phyloP scores from a whole-genome alignment of 805 yeast species.

The Myxozyma monticola region DNA sequence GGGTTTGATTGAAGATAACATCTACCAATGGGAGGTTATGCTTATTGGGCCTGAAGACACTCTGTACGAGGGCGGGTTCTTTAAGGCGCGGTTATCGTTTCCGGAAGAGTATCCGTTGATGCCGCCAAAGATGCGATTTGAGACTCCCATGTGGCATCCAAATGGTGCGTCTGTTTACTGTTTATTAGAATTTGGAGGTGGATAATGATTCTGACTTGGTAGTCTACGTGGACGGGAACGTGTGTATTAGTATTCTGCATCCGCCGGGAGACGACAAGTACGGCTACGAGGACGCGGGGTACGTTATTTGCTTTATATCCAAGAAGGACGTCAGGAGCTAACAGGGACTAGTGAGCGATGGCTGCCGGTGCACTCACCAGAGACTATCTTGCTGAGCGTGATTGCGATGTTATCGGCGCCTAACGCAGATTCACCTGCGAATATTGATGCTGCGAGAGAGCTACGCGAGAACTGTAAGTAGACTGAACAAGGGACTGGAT shows the following conservation, averaged over 20 bases:
- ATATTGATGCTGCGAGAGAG: slow-evolving; percentile 88
- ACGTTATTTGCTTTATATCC: background rate
- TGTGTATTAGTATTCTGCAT: slow-evolving; percentile 81
- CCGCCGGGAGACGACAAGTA: slow-evolving; percentile 89
- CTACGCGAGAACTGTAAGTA: slow-evolving; percentile 62
- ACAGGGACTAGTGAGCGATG: slow-evolving; percentile 62
- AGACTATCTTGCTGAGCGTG: slow-evolving; percentile 78
- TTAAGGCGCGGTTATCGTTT: slow-evolving; percentile 60
- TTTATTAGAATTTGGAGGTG: too few relatives aligned
- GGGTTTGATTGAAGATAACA: slow-evolving; percentile 65
- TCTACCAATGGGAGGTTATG: slow-evolving; percentile 61
- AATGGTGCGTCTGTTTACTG: slow-evolving; percentile 45
- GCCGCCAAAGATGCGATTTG: slow-evolving; percentile 64
- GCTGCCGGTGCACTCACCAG: slow-evolving; percentile 90
- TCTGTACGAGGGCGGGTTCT: slow-evolving; percentile 73
- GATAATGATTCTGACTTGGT: too few relatives aligned
- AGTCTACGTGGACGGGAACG: slow-evolving; percentile 80
- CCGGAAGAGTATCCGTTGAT: slow-evolving; percentile 70
- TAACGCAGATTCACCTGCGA: slow-evolving; percentile 90
- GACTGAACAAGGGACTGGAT: background rate
- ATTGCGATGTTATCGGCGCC: slow-evolving; percentile 87
- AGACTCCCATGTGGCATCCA: slow-evolving; percentile 79
- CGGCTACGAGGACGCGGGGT: slow-evolving; percentile 75
- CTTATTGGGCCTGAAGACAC: slow-evolving; percentile 71
- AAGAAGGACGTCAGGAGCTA: background rate